Conservation (phyloP, 1,284 basidiomycete genomes). For the Tilletia walkeri region DNA sequence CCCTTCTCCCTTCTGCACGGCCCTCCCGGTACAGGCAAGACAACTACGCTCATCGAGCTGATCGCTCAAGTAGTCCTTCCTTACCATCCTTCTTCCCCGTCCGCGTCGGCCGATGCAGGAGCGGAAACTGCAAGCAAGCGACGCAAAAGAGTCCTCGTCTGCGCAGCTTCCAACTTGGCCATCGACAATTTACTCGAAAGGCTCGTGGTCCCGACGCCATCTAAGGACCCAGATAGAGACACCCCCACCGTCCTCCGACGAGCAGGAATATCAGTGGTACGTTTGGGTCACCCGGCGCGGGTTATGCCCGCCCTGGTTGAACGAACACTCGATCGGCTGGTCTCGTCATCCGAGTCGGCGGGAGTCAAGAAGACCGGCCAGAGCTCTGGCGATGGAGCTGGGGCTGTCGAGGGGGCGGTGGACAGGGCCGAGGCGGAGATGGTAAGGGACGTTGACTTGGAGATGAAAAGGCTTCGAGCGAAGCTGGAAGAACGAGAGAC, state of each 20-base stretch:
- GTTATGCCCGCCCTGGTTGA: conserved; percentile 75
- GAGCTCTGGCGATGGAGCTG: neutral
- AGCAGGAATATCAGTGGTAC: conserved; percentile 34
- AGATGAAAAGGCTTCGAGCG: conserved; percentile 1
- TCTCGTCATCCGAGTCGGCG: neutral
- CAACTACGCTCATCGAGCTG: conserved; percentile 58
- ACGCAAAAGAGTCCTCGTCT: conserved; percentile 68
- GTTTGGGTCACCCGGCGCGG: conserved; percentile 71
- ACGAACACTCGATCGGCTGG: conserved; percentile 77
- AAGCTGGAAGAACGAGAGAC: neutral
- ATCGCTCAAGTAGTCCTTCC: conserved; percentile 46
- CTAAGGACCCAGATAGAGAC: neutral
- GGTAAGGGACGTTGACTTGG: conserved; percentile 13
- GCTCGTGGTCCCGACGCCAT: conserved; percentile 24
- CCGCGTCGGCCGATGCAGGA: neutral
- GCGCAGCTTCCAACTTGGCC: conserved; percentile 85
- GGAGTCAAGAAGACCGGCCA: neutral
- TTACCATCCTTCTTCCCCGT: conserved; percentile 13
- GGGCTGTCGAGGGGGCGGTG: neutral
- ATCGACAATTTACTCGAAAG: conserved; percentile 62
- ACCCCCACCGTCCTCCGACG: conserved; percentile 4
- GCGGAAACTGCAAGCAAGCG: conserved; percentile 31
- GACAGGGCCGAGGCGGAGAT: conserved; percentile 15
- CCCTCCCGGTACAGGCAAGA: conserved; percentile 68
- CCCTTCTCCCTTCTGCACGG: conserved; percentile 93